Conservation (phyloP, 2,329 filamentous ascomycete species). For the Albifimbria verrucaria region DNA sequence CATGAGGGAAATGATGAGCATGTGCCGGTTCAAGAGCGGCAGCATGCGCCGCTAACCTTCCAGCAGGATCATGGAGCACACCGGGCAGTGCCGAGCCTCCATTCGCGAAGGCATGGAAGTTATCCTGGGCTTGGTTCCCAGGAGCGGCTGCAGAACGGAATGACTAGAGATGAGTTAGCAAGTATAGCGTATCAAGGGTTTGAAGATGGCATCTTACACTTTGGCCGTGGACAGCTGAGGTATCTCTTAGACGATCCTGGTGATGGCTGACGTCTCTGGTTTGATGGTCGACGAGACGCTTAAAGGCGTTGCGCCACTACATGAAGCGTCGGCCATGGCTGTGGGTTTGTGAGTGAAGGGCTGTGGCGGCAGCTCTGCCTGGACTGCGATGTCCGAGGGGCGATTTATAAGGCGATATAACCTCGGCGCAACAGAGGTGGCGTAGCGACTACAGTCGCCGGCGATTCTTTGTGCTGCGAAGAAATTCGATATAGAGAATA, state of each 20-base stretch:
- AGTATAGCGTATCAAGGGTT: background rate
- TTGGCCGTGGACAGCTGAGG: conserved; percentile 20
- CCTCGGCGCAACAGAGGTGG: conserved; percentile 3
- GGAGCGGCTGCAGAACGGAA: conserved; percentile 29
- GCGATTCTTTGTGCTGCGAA: too few species aligned
- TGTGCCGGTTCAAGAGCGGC: conserved; percentile 26
- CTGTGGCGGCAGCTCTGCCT: background rate
- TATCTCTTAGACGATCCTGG: conserved; percentile 34
- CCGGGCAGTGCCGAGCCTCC: conserved; percentile 22
- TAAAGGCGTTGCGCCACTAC: conserved; percentile 40
- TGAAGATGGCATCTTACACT: conserved; percentile 23
- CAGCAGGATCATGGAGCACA: conserved; percentile 29
- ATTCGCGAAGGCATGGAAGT: conserved; percentile 33
- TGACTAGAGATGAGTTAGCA: conserved; percentile 17
- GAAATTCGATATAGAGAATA: too few species aligned
- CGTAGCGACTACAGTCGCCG: too few species aligned
- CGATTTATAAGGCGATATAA: background rate
- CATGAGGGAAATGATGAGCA: conserved; percentile 14
- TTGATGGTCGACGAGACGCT: conserved; percentile 39
- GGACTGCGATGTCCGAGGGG: too few species aligned
- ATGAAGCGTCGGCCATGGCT: conserved; percentile 39
- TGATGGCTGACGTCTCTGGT: conserved; percentile 37
- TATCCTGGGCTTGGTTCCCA: conserved; percentile 23
- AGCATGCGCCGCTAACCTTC: conserved; percentile 30
- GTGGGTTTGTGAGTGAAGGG: background rate